Conservation (phyloP, 345 rosid species). For the Salix dunnii region DNA sequence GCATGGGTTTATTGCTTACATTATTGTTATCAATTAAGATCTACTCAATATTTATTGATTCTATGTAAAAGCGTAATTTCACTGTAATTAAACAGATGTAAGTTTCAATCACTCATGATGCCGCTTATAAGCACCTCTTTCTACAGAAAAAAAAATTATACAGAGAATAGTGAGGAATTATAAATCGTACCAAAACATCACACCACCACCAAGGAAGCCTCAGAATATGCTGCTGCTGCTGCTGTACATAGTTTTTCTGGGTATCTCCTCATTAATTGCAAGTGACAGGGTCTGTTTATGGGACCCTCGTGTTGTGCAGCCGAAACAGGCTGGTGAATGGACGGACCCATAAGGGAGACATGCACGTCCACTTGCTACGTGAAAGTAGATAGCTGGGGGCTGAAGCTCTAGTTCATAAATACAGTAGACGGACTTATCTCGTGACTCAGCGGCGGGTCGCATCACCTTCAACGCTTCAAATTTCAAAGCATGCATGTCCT, state of each 20-base stretch:
- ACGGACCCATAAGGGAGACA: slow-evolving; percentile 1
- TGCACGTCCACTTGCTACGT: background rate
- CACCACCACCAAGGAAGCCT: no score
- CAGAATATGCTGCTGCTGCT: no score
- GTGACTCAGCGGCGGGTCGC: slow-evolving; percentile 31
- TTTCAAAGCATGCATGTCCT: background rate
- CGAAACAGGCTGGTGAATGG: slow-evolving; percentile 23
- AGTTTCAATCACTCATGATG: background rate
- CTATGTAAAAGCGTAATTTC: background rate
- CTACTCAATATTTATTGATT: background rate
- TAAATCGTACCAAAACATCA: no score
- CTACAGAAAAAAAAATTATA: no score
- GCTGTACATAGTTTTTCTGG: no score
- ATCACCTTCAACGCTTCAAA: background rate
- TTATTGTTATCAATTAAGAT: background rate
- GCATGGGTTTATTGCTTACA: no score
- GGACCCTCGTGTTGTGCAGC: slow-evolving; percentile 32
- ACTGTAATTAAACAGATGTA: background rate
- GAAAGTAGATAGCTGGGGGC: background rate
- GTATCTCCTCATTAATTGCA: no score
- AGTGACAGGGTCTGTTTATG: slow-evolving; percentile 1
- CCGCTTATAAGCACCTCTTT: no score
- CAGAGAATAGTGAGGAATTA: no score
- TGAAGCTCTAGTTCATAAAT: background rate
- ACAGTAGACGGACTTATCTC: slow-evolving; percentile 23